Conservation (phyloP, 352 stramenopile genomes). For the Peronospora destructor region DNA sequence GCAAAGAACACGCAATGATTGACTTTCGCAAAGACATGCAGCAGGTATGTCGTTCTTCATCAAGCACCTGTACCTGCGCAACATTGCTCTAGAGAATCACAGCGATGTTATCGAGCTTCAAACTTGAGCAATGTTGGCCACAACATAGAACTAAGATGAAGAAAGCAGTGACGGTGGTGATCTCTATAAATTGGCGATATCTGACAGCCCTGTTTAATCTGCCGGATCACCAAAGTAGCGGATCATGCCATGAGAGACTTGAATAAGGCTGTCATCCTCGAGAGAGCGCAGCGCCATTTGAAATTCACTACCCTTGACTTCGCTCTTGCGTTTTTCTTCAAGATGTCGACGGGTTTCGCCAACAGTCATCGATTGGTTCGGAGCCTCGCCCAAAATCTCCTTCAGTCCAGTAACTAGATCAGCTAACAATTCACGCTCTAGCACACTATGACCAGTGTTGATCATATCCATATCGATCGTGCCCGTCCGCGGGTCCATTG, state of each 20-base stretch:
- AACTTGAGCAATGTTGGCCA: conserved; percentile 8
- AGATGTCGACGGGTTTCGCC: conserved; percentile 83
- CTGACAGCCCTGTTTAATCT: conserved; percentile 12
- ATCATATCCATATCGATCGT: conserved; percentile 99
- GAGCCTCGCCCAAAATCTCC: conserved; percentile 42
- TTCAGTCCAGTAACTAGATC: conserved; percentile 57
- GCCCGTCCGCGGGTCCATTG: conserved; percentile 96
- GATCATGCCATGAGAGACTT: conserved; percentile 87
- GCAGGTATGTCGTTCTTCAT: conserved; percentile 54
- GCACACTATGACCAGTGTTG: conserved; percentile 88
- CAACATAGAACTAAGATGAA: neutral
- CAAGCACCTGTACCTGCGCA: conserved; percentile 40
- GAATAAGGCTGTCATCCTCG: conserved; percentile 89
- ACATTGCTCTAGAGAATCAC: conserved; percentile 40
- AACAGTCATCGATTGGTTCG: conserved; percentile 71
- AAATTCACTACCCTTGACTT: conserved; percentile 83
- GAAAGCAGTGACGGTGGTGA: neutral
- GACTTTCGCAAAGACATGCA: conserved; percentile 43
- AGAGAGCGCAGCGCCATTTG: conserved; percentile 83
- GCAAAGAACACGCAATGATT: conserved; percentile 54
- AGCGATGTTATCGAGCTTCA: conserved; percentile 56
- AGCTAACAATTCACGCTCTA: conserved; percentile 79
- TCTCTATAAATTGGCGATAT: conserved; percentile 7
- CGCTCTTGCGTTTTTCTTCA: conserved; percentile 71
- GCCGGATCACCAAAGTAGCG: conserved; percentile 57